A percentile compares a stretch with the other conserved stretches of the same genome.
phyloP scores from a whole-genome alignment of 2,329 filamentous ascomycete genomes.

The Aspergillus pseudotamarii region DNA sequence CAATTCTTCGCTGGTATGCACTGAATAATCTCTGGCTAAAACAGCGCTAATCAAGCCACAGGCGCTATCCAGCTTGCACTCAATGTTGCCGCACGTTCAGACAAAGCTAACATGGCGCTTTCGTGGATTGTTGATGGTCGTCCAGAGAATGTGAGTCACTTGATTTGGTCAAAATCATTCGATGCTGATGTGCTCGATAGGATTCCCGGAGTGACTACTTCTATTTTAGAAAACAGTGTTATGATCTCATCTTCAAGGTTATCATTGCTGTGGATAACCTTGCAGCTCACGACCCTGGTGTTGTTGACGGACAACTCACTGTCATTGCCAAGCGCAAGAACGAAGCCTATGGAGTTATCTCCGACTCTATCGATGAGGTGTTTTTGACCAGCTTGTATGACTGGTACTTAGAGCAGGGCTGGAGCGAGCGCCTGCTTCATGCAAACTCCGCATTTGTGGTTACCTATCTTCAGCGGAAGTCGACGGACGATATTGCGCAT shows the following conservation, averaged over 20 bases:
- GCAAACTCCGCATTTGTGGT: slow-evolving; percentile 85
- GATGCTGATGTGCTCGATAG: slow-evolving; percentile 31
- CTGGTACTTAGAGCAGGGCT: slow-evolving; percentile 88
- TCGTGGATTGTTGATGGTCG: slow-evolving; percentile 85
- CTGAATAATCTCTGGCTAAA: slow-evolving; percentile 23
- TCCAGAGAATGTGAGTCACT: slow-evolving; percentile 56
- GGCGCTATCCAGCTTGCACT: slow-evolving; percentile 85
- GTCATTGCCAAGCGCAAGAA: slow-evolving; percentile 74
- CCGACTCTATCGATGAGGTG: slow-evolving; percentile 84
- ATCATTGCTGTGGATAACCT: slow-evolving; percentile 75
- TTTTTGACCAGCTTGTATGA: slow-evolving; percentile 97
- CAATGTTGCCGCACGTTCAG: slow-evolving; percentile 78
- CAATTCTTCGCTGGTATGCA: slow-evolving; percentile 77
- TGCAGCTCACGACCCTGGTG: slow-evolving; percentile 68
- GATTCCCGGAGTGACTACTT: slow-evolving; percentile 73
- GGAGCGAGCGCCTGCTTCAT: slow-evolving; percentile 81
- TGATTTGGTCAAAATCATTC: not conserved
- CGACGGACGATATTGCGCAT: slow-evolving; percentile 70
- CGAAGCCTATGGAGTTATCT: slow-evolving; percentile 90
- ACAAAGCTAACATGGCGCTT: slow-evolving; percentile 82
- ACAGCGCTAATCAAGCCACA: slow-evolving; percentile 25
- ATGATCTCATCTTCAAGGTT: slow-evolving; percentile 83
- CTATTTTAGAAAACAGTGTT: slow-evolving; percentile 74
- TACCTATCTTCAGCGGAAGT: slow-evolving; percentile 79
- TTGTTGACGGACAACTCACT: slow-evolving; percentile 76